Conservation (phyloP, 2,329 filamentous ascomycete genomes). For the Aspergillus ruber region DNA sequence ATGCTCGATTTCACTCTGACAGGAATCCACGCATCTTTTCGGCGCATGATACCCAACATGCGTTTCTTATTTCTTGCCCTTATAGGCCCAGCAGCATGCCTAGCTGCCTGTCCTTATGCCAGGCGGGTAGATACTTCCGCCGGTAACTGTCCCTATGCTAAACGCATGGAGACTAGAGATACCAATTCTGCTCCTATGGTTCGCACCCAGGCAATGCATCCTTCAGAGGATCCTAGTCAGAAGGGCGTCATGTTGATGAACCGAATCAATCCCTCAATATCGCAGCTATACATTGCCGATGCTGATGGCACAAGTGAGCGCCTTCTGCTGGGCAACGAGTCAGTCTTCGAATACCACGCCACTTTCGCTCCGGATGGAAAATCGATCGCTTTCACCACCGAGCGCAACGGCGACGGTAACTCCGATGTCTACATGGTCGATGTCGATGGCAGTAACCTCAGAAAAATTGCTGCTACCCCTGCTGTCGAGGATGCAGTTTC, state of each 20-base stretch:
- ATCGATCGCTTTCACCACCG: conserved; percentile 7
- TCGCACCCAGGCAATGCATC: no score
- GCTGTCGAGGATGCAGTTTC: conserved; percentile 3
- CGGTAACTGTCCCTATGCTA: no score
- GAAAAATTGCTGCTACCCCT: neutral
- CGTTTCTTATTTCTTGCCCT: no score
- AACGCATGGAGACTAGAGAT: no score
- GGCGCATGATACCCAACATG: no score
- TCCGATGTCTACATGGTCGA: conserved; percentile 7
- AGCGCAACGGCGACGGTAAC: conserved; percentile 8
- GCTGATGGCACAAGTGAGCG: conserved; percentile 4
- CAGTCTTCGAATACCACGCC: conserved; percentile 7
- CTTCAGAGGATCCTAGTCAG: no score
- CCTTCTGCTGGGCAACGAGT: conserved; percentile 3
- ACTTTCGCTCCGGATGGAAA: conserved; percentile 6
- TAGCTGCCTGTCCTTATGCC: no score
- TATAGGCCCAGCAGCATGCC: no score
- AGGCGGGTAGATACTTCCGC: no score
- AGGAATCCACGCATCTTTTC: no score
- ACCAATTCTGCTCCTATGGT: no score
- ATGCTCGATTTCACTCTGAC: no score
- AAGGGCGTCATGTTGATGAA: conserved; percentile 7
- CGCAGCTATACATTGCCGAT: conserved; percentile 6
- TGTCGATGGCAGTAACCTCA: conserved; percentile 1
- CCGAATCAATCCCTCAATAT: conserved; percentile 5